Conservation (phyloP, 768 basidiomycete genomes). For the Boletellus emodensis region DNA sequence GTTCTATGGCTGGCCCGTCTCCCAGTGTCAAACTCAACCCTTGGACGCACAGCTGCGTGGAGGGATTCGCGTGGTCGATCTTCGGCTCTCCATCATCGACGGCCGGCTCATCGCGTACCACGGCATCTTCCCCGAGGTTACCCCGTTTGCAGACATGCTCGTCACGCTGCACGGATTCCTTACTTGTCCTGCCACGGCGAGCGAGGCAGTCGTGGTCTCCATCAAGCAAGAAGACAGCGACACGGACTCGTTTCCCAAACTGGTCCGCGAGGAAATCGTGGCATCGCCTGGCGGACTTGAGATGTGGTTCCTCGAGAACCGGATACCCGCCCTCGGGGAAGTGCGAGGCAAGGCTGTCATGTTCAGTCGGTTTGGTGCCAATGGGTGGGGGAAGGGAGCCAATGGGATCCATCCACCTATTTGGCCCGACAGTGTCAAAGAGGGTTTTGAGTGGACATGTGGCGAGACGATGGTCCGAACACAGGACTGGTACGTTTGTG, state of each 20-base stretch:
- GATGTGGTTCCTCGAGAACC: constrained; percentile 83
- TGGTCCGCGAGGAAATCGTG: constrained; percentile 64
- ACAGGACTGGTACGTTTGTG: constrained; percentile 70
- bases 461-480: constrained; percentile 65
- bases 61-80: constrained; percentile 79
- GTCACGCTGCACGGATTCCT: constrained; percentile 60
- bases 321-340: constrained; percentile 77
- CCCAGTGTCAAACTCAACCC: constrained; percentile 75
- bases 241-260: constrained; percentile 50
- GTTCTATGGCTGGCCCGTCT: constrained; percentile 80
- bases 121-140: constrained; percentile 66
- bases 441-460: constrained; percentile 77
- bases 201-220: constrained; percentile 80
- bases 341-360: constrained; percentile 82
- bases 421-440: constrained; percentile 78
- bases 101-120: constrained; percentile 74
- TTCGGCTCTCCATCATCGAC: constrained; percentile 69
- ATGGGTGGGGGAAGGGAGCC: constrained; percentile 68
- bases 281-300: constrained; percentile 44
- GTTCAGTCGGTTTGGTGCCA: constrained; percentile 73
- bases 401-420: constrained; percentile 82
- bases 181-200: constrained; percentile 46
- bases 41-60: constrained; percentile 65
- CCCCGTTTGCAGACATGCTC: constrained; percentile 66
- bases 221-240: constrained; percentile 84